These are phyloP conservation scores for Talaromyces trachyspermus DNA, from an alignment of 495 filamentous ascomycete genomes.

Conservation along the genomic window DNA sequence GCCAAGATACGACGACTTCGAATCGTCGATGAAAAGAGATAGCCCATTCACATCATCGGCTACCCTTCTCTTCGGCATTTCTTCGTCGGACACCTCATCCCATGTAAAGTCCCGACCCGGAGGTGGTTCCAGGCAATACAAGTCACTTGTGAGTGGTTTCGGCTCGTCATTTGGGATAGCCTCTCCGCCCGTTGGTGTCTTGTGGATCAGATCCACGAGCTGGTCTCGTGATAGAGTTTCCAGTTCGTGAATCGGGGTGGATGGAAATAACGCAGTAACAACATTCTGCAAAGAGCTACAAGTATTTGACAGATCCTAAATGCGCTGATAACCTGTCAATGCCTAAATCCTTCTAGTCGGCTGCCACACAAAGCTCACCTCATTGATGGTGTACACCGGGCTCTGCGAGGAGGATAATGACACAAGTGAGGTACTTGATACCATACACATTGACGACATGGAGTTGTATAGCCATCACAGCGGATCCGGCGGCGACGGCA, in stretches of 20 bases:
- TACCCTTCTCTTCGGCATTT: neutral
- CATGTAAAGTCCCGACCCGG: neutral
- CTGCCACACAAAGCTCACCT: no score
- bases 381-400: neutral
- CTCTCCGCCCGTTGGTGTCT: neutral
- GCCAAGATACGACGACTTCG: conserved; percentile 57
- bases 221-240: neutral
- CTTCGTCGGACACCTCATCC: neutral
- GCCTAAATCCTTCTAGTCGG: no score
- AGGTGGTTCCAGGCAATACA: neutral
- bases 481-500: neutral
- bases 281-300: neutral
- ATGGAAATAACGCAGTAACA: neutral
- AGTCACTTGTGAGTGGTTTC: neutral
- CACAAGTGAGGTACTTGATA: neutral
- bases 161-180: neutral
- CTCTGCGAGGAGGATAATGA: neutral
- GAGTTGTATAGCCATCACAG: neutral
- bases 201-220: neutral
- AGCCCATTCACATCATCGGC: conserved; percentile 66
- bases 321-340: neutral
- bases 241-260: neutral
- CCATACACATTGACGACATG: neutral
- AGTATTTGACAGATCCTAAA: neutral
- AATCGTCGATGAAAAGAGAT: conserved; percentile 38